Evolutionary conservation across 352 stramenopile genomes (phyloP).

Genomic region (Globisporangium heterothallicum): DNA sequence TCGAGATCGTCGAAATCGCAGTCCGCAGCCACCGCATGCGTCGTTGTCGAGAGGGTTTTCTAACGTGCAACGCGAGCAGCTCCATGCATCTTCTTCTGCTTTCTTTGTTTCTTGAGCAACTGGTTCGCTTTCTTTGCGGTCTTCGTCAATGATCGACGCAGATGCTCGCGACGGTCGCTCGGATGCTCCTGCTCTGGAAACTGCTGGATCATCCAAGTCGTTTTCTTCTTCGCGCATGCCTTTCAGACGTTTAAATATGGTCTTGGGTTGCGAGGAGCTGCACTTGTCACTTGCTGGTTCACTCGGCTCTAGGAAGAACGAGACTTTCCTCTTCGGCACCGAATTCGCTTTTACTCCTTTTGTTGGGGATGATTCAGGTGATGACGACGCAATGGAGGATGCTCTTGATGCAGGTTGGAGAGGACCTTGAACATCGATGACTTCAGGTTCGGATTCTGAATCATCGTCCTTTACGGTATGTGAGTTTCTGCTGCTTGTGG

Average conservation of each 20-base stretch:
- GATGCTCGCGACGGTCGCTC: background rate
- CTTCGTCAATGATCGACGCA: slow-evolving; percentile 26
- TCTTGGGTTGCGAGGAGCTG: slow-evolving; percentile 10
- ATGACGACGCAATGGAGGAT: background rate
- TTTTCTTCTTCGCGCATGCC: slow-evolving; percentile 19
- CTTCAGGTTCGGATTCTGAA: background rate
- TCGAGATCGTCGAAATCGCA: slow-evolving; percentile 60
- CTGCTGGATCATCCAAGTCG: slow-evolving; percentile 13
- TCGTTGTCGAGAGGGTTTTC: slow-evolving; percentile 53
- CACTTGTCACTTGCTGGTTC: background rate
- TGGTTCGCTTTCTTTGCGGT: slow-evolving; percentile 40
- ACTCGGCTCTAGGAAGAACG: slow-evolving; percentile 6
- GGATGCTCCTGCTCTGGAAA: background rate
- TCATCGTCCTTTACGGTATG: slow-evolving; percentile 5
- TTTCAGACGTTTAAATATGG: slow-evolving; percentile 20
- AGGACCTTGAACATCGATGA: slow-evolving; percentile 10
- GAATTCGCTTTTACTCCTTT: background rate
- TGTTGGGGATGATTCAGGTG: background rate
- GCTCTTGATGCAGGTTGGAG: background rate
- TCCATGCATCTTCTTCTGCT: slow-evolving; percentile 32
- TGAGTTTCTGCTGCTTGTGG: too few species aligned
- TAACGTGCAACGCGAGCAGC: slow-evolving; percentile 73
- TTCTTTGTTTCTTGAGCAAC: slow-evolving; percentile 12
- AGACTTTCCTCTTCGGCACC: slow-evolving; percentile 12
- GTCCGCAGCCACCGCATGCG: slow-evolving; percentile 59